Base-by-base conservation (phyloP, 2,329 filamentous ascomycete species). In the Colletotrichum sp. region DNA sequence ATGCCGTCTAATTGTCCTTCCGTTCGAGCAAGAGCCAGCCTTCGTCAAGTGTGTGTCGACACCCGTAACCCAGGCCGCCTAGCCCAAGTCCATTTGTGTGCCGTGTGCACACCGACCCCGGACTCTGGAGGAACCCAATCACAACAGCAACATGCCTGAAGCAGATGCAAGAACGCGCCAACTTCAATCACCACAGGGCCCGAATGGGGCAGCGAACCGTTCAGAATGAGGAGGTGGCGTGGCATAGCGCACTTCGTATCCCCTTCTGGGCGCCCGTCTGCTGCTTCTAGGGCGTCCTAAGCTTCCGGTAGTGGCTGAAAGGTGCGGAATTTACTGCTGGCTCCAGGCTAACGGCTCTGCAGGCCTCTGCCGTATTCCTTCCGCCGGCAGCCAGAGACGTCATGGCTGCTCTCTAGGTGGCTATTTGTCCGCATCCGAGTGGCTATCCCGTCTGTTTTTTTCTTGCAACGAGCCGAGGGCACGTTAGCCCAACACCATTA, bases 251-350 rank as follows among this genome's bases (percentile, higher is more conserved):
- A 33, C 36, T 55, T 73, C 55, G 55, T 71, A 73, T 71, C 55
- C 47, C 27, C 38, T 65, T 34, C 63, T 38, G 43, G 43, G 58
- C 34, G 58, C 24, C 55, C 57, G 65, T 61, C 51, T 58, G 33
- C n/a, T 72, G 66, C 59, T 69, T 59, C 59, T 69, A 59, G 55
- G 24, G 66, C 66, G 54, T 24, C 55, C 47, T 33, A 63, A 72
- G 47, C 65, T 64, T 54, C 70, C 27, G 24, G 43, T 63, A 38
- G 43, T 74, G 27, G 55, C 55, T 29, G 62, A 27, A 27, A 63
- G 21, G 33, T 63, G 34, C 36, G 68, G 66, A 51, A 67, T n/a
- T 57, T 47, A 68, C 27, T 36, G 63, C 51, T 62, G 62, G 43
- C 34, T 54, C 58, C 51, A 43, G 43, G 13, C 66, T 43, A 51